Evolutionary conservation across 257 asterid species (phyloP).

Genomic region (Plantago major): DNA sequence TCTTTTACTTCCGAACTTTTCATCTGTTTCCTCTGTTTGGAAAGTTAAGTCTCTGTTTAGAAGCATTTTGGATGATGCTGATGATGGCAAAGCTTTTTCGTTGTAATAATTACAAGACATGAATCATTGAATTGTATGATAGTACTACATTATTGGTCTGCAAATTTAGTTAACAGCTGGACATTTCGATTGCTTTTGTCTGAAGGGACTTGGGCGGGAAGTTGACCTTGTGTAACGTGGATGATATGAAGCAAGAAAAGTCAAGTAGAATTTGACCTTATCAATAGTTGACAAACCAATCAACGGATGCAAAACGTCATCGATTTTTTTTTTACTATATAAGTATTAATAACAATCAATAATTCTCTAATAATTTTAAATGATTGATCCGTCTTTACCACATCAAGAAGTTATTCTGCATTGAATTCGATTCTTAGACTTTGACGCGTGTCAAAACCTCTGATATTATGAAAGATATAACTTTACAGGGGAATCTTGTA

Average conservation of each 20-base stretch:
- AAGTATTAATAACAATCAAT: no score
- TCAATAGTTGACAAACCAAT: not conserved
- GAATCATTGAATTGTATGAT: not conserved
- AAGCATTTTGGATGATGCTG: not conserved
- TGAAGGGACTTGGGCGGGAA: not conserved
- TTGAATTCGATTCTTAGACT: no score
- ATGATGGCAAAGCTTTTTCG: not conserved
- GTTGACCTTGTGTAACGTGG: not conserved
- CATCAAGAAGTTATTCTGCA: no score
- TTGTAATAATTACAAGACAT: not conserved
- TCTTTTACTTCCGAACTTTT: not conserved
- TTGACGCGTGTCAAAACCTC: no score
- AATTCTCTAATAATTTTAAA: no score
- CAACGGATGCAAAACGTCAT: not conserved
- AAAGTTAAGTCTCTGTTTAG: not conserved
- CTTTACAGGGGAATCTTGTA: no score
- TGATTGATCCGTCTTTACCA: no score
- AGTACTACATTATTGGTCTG: not conserved
- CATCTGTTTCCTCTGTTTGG: not conserved
- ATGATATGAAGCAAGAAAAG: not conserved
- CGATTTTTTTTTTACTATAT: no score
- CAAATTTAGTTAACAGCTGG: not conserved
- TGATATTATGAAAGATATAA: no score
- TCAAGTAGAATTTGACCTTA: constrained; percentile 3
- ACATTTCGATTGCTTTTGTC: not conserved